Evolutionary conservation across 148 eudicot genomes (phyloP).

Genomic region (Rhododendron williamsianum): DNA sequence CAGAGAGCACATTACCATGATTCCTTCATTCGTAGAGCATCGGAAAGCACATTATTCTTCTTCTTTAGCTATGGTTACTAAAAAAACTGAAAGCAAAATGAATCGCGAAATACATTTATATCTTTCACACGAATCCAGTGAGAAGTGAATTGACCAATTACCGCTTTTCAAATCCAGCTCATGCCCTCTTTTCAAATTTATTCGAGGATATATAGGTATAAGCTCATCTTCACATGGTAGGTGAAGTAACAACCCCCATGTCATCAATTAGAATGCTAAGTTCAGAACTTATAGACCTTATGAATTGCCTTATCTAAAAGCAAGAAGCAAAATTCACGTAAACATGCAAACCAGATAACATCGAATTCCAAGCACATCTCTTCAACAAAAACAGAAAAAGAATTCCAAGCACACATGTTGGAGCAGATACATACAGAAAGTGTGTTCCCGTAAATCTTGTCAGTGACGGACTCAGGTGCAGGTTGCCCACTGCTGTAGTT

Average conservation of each 20-base stretch:
- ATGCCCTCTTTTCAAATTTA: not conserved
- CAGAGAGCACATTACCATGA: not conserved
- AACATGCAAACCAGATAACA: constrained; percentile 2
- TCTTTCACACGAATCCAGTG: not conserved
- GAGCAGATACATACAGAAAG: constrained; percentile 63
- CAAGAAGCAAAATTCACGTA: not conserved
- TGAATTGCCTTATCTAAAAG: not conserved
- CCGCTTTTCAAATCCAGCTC: not conserved
- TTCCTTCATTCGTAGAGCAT: not conserved
- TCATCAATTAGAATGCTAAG: no score
- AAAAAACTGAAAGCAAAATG: not conserved
- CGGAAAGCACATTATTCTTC: not conserved
- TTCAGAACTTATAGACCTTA: not conserved
- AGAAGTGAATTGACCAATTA: not conserved
- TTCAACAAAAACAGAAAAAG: not conserved
- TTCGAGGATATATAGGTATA: not conserved
- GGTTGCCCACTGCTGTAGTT: constrained; percentile 99
- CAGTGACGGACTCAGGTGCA: constrained; percentile 96
- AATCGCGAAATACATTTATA: not conserved
- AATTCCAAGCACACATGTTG: constrained; percentile 2
- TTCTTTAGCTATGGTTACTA: not conserved
- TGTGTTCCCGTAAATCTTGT: constrained; percentile 98
- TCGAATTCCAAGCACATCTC: not conserved
- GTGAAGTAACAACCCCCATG: not conserved
- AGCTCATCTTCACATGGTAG: not conserved